Evolutionary conservation across 2,329 filamentous ascomycete species (phyloP).

Genomic region (Fusarium veterinarium): DNA sequence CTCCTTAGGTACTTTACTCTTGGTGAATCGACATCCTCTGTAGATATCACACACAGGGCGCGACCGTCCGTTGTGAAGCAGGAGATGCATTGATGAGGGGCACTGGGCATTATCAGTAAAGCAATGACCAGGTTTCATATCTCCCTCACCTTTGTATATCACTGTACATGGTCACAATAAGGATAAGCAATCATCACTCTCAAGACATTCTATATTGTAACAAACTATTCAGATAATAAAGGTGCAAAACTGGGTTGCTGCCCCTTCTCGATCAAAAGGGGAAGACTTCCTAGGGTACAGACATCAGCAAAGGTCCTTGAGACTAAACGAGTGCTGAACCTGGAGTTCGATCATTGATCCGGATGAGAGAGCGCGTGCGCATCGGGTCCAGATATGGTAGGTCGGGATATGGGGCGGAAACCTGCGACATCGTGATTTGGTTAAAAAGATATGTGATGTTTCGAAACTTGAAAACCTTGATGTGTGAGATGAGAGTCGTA

Average conservation of each 20-base stretch:
- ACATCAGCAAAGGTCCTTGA: constrained; percentile 45
- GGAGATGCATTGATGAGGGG: neutral
- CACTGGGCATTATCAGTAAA: constrained; percentile 21
- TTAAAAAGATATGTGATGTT: constrained; percentile 41
- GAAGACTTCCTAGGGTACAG: constrained; percentile 47
- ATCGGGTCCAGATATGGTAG: constrained; percentile 29
- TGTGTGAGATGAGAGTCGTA: constrained; percentile 34
- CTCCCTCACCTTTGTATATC: neutral
- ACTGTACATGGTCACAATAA: constrained; percentile 10
- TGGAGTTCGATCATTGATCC: constrained; percentile 36
- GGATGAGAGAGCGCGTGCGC: constrained; percentile 14
- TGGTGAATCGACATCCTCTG: neutral
- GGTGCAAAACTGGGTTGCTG: constrained; percentile 33
- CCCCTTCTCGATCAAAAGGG: constrained; percentile 30
- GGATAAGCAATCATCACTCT: constrained; percentile 1
- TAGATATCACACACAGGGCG: neutral
- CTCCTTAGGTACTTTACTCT: neutral
- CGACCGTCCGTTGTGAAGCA: neutral
- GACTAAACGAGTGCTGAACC: constrained; percentile 46
- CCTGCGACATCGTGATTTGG: constrained; percentile 44
- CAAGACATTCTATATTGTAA: constrained; percentile 36
- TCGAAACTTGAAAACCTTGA: constrained; percentile 35
- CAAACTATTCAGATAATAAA: constrained; percentile 37
- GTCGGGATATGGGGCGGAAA: constrained; percentile 28
- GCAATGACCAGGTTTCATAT: neutral